phyloP scores from a whole-genome alignment of 352 stramenopile species.

The Achlya hypogyna region DNA sequence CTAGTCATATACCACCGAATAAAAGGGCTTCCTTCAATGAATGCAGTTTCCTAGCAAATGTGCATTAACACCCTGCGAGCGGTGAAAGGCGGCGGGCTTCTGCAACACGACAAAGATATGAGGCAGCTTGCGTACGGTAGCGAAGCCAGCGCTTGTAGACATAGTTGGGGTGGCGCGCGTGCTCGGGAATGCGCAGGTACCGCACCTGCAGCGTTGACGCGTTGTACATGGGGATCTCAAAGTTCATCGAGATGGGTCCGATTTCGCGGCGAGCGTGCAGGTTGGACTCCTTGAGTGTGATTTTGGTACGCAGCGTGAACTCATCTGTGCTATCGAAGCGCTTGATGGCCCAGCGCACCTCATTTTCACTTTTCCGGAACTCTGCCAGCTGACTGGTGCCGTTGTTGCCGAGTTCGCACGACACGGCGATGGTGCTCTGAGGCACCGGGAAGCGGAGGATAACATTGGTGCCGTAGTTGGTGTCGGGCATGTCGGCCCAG shows the following conservation, averaged over 20 bases:
- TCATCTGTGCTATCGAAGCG: constrained; percentile 94
- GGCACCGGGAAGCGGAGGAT: constrained; percentile 91
- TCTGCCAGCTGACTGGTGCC: constrained; percentile 84
- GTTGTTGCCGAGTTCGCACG: constrained; percentile 73
- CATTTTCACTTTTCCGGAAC: constrained; percentile 92
- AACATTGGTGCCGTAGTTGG: constrained; percentile 95
- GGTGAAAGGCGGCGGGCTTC: too few relatives aligned
- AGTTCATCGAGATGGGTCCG: constrained; percentile 96
- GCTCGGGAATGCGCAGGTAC: constrained; percentile 96
- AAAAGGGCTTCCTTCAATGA: too few relatives aligned
- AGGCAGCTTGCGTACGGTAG: constrained; percentile 97
- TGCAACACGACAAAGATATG: constrained; percentile 96
- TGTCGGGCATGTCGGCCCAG: constrained; percentile 88
- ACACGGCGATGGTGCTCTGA: constrained; percentile 70
- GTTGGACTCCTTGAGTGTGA: constrained; percentile 71
- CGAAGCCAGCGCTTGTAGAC: constrained; percentile 98
- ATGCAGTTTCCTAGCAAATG: too few relatives aligned
- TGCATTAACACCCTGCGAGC: too few relatives aligned
- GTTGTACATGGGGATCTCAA: constrained; percentile 99
- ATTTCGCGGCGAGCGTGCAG: constrained; percentile 88
- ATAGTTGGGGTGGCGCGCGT: constrained; percentile 92
- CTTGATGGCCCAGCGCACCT: constrained; percentile 94
- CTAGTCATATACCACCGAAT: too few relatives aligned
- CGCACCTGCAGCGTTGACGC: constrained; percentile 96
- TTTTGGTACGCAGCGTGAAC: constrained; percentile 91